A percentile compares a stretch with the other conserved stretches of the same genome.
phyloP scores from a whole-genome alignment of 805 yeast species.

The Saccharomycopsis malanga region DNA sequence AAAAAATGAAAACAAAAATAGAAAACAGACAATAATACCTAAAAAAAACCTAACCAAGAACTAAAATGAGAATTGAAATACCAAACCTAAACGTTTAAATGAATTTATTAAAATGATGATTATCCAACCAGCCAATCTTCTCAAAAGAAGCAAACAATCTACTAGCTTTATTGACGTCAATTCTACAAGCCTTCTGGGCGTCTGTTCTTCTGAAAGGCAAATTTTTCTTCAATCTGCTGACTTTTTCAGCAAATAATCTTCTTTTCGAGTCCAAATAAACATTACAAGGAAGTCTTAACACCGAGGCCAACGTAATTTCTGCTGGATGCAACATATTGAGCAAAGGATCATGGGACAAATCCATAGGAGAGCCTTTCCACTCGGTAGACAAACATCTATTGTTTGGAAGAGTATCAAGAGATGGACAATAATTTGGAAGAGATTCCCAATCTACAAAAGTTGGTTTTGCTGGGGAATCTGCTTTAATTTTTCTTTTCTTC shows the following conservation, averaged over 20 bases:
- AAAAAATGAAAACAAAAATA: too few relatives aligned
- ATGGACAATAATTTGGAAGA: constrained; percentile 80
- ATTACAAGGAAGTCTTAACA: constrained; percentile 80
- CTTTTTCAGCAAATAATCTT: constrained; percentile 84
- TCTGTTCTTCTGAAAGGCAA: constrained; percentile 92
- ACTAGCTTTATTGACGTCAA: constrained; percentile 94
- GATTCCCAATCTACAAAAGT: constrained; percentile 49
- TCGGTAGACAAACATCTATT: constrained; percentile 76
- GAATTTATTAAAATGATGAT: constrained; percentile 53
- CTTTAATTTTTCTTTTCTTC: constrained; percentile 23
- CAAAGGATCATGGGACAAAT: constrained; percentile 71
- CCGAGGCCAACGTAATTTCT: constrained; percentile 77
- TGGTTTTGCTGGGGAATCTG: constrained; percentile 23
- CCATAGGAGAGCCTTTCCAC: constrained; percentile 99
- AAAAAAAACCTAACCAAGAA: too few relatives aligned
- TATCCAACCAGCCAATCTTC: constrained; percentile 86
- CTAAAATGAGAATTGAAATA: too few relatives aligned
- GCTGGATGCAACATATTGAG: constrained; percentile 78
- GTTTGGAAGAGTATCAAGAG: constrained; percentile 48
- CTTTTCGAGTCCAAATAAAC: constrained; percentile 76
- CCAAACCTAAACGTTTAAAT: too few relatives aligned
- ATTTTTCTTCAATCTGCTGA: constrained; percentile 58
- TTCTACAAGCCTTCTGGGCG: constrained; percentile 95
- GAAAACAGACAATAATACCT: too few relatives aligned
- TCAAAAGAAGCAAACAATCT: constrained; percentile 86